A percentile compares a stretch with the other conserved stretches of the same genome.
Evolutionary conservation across 1,284 basidiomycete genomes (phyloP).

Genomic region (Heterobasidion parviporum): DNA sequence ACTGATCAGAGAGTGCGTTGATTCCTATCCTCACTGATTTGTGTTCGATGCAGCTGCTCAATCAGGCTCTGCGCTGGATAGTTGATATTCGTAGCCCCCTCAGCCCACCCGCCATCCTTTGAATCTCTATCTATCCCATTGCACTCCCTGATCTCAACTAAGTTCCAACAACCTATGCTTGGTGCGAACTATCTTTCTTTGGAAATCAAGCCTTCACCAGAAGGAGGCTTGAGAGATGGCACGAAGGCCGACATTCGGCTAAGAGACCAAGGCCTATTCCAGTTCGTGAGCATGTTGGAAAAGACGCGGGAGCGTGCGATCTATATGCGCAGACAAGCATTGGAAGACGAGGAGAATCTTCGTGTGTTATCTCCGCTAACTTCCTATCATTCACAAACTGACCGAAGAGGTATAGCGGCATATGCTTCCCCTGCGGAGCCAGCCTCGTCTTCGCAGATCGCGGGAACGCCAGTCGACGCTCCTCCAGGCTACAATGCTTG

Average conservation of each 20-base stretch:
- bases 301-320: conserved; percentile 68
- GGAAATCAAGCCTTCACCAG: conserved; percentile 54
- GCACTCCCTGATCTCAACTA: conserved; percentile 53
- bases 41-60: not conserved
- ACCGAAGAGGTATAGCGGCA: conserved; percentile 29
- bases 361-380: conserved; percentile 38
- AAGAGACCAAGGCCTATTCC: conserved; percentile 60
- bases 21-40: not conserved
- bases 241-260: conserved; percentile 61
- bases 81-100: conserved; percentile 53
- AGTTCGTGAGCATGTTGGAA: conserved; percentile 62
- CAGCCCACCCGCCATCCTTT: conserved; percentile 29
- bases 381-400: not conserved
- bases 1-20: conserved; percentile 63
- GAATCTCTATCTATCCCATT: conserved; percentile 52
- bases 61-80: conserved; percentile 19
- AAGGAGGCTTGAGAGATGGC: conserved; percentile 55
- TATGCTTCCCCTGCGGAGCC: conserved; percentile 41
- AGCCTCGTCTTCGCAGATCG: conserved; percentile 15
- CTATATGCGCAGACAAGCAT: conserved; percentile 59
- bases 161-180: conserved; percentile 69
- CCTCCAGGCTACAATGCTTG: conserved; percentile 57
- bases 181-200: conserved; percentile 59
- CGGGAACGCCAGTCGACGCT: conserved; percentile 36
- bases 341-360: conserved; percentile 52